These are phyloP conservation scores for Daucus carota DNA, from an alignment of 129 eudicot species.

Conservation along the genomic window DNA sequence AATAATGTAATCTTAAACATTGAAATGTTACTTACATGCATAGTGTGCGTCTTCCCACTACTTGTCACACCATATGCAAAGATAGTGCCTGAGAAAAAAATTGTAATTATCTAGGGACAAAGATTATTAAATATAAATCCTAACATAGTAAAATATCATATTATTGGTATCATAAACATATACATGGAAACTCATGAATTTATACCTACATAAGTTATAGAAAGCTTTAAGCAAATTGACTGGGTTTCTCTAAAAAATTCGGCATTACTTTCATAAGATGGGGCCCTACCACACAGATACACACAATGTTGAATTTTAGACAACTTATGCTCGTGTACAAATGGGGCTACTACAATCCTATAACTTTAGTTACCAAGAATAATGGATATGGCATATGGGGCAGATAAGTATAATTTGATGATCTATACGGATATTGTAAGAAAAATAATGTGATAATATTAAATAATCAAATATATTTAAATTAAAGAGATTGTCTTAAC, in stretches of 20 bases:
- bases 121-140: not conserved
- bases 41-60: slow-evolving; percentile 99
- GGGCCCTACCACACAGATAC: not conserved
- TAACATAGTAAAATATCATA: not conserved
- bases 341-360: not conserved
- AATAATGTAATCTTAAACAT: not conserved
- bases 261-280: not conserved
- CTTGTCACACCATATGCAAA: slow-evolving; percentile 99
- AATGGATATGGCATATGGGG: not conserved
- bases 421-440: not conserved
- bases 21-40: slow-evolving; percentile 62
- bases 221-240: not conserved
- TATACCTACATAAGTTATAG: not conserved
- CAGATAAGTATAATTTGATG: not conserved
- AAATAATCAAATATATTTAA: not conserved
- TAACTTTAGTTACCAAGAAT: not conserved
- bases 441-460: not conserved
- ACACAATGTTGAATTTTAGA: not conserved
- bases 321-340: not conserved
- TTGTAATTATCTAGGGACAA: not conserved
- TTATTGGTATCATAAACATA: not conserved
- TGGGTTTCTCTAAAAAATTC: not conserved
- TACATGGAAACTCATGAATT: not conserved
- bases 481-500: not conserved
- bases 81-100: slow-evolving; percentile 60